These are phyloP conservation scores for Brassica nigra DNA, from an alignment of 345 rosid genomes.

Conservation along the genomic window DNA sequence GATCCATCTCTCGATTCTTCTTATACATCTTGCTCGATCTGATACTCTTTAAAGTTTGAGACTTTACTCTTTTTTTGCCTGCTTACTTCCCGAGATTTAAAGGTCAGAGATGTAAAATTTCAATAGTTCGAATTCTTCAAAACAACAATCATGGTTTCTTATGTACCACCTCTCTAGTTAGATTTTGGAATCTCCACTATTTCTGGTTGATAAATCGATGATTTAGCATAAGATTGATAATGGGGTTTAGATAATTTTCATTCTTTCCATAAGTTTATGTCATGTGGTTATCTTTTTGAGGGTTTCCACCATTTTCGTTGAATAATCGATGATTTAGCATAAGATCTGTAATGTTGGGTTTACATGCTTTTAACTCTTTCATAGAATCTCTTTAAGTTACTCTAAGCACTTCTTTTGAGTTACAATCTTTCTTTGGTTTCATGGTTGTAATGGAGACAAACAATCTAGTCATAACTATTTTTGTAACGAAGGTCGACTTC, in stretches of 20 bases:
- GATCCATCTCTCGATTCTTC: background rate
- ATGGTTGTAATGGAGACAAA: background rate
- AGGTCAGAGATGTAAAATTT: background rate
- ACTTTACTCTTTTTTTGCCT: background rate
- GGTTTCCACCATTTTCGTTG: background rate
- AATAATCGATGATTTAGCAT: background rate
- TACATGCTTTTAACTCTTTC: background rate
- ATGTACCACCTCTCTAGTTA: background rate
- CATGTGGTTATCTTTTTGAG: too few relatives aligned
- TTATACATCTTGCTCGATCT: background rate
- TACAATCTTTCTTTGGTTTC: too few relatives aligned
- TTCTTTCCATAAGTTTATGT: background rate
- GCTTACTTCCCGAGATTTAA: background rate
- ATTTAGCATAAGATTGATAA: conserved; percentile 7
- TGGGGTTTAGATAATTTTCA: background rate
- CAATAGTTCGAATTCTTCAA: background rate
- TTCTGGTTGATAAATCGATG: background rate
- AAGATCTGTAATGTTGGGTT: conserved; percentile 12
- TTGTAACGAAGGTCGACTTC: background rate
- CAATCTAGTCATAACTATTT: background rate
- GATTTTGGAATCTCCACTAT: background rate
- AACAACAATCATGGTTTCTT: background rate
- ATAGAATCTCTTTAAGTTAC: background rate
- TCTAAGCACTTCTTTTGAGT: background rate
- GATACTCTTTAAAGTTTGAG: background rate